phyloP scores from a whole-genome alignment of 2,329 filamentous ascomycete species.

The Fusarium hainanense region DNA sequence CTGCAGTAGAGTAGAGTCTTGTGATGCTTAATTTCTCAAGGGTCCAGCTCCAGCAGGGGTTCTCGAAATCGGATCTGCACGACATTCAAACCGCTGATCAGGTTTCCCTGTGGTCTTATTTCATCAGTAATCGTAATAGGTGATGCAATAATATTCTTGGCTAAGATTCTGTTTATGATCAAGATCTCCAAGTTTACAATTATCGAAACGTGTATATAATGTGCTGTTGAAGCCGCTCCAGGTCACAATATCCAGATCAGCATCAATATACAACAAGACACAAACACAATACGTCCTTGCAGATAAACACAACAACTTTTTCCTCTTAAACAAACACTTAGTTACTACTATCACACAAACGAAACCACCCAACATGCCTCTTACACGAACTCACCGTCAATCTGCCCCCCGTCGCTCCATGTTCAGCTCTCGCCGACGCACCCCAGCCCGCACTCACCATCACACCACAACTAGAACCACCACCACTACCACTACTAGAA shows the following conservation, averaged over 20 bases:
- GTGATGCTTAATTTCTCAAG: neutral
- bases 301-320: neutral
- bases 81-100: neutral
- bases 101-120: constrained; percentile 19
- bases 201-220: constrained; percentile 29
- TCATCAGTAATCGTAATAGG: constrained; percentile 35
- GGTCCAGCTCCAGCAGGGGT: neutral
- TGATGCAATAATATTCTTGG: constrained; percentile 36
- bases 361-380: constrained; percentile 47
- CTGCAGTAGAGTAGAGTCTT: neutral
- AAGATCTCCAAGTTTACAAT: constrained; percentile 6
- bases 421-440: constrained; percentile 41
- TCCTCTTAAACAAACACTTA: neutral
- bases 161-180: neutral
- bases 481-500: constrained; percentile 53
- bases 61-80: constrained; percentile 21
- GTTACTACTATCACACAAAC: neutral
- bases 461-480: constrained; percentile 49
- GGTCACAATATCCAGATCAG: neutral
- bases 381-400: constrained; percentile 42
- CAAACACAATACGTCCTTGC: constrained; percentile 14
- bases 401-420: constrained; percentile 46
- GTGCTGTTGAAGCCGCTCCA: neutral
- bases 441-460: constrained; percentile 41
- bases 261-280: constrained; percentile 7